Evolutionary conservation across 139 green algal genomes (phyloP).

Genomic region (Closterium sp.): DNA sequence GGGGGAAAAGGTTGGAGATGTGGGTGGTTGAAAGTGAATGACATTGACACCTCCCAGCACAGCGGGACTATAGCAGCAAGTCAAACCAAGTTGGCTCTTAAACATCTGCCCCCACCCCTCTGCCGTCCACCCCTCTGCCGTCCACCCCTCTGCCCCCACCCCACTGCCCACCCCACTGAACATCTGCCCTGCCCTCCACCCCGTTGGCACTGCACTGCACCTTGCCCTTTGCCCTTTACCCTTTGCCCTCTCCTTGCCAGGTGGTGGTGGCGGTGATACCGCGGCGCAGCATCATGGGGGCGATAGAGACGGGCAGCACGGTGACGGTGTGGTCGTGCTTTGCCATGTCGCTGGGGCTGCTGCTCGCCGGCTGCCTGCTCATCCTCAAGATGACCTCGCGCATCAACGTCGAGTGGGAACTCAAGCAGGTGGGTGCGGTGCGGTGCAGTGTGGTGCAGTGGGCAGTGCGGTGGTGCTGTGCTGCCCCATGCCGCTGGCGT

Average conservation of each 20-base stretch:
- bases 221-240: too few species aligned
- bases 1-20: neutral
- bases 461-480: neutral
- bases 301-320: neutral
- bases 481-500: too few species aligned
- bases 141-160: neutral
- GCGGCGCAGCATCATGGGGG: neutral
- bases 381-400: neutral
- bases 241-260: neutral
- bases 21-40: too few species aligned
- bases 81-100: neutral
- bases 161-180: too few species aligned
- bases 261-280: neutral
- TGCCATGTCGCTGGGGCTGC: neutral
- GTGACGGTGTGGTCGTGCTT: neutral
- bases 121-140: neutral
- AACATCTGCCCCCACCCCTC: too few species aligned
- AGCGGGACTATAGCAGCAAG: too few species aligned
- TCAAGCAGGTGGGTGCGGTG: neutral
- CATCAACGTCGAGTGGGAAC: conserved; percentile 6
- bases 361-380: neutral
- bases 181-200: too few species aligned
- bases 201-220: too few species aligned
- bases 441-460: neutral
- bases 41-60: too few species aligned